Percentiles rank a stretch among this genome's conserved stretches.
Conservation (phyloP, 176 grass and related monocot genomes). For the Sorghum bicolor region DNA sequence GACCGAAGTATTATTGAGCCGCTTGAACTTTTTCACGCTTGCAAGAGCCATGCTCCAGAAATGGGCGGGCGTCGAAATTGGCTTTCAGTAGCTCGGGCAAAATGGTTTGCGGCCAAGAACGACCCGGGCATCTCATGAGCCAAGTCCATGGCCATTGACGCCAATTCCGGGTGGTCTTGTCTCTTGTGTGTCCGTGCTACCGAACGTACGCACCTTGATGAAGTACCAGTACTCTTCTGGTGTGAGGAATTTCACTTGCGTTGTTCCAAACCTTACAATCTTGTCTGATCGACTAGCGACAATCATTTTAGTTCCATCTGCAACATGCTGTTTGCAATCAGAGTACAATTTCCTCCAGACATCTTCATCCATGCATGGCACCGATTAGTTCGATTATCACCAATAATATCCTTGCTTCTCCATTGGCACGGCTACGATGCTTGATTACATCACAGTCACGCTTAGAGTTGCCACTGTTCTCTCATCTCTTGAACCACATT, state of each 20-base stretch:
- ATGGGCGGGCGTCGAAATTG: not conserved
- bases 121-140: not conserved
- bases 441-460: not conserved
- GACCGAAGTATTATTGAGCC: not conserved
- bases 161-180: not conserved
- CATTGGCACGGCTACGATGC: not conserved
- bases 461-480: not conserved
- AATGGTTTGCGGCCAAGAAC: not conserved
- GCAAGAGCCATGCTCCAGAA: slow-evolving; percentile 1
- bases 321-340: not conserved
- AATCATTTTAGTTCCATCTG: not conserved
- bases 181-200: not conserved
- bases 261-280: not conserved
- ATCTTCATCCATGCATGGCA: not conserved
- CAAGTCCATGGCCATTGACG: not conserved
- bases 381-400: not conserved
- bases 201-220: slow-evolving; percentile 15
- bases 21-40: not conserved
- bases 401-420: not conserved
- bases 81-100: not conserved
- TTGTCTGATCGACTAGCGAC: not conserved
- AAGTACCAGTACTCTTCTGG: slow-evolving; percentile 1
- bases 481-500: not conserved
- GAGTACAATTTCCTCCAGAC: not conserved
- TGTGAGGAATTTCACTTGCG: not conserved